Conservation (phyloP, 345 rosid genomes). For the Erucastrum elatum region DNA sequence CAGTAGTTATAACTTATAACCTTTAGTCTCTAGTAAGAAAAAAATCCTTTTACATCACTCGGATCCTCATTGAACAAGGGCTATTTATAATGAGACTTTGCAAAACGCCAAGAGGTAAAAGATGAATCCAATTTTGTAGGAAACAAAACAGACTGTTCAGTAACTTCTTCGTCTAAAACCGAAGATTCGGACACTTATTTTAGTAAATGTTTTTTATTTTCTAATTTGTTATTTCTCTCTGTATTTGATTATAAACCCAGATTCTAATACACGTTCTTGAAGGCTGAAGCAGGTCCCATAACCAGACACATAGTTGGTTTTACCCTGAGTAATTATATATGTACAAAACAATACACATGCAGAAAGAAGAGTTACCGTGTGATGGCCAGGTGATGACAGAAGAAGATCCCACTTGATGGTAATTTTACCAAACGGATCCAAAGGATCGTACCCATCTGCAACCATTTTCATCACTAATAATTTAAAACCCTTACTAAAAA, state of each 20-base stretch:
- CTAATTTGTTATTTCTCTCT: not conserved
- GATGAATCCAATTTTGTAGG: slow-evolving; percentile 21
- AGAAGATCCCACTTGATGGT: slow-evolving; percentile 88
- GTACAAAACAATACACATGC: not conserved
- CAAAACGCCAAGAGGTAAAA: not conserved
- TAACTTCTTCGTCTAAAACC: slow-evolving; percentile 21
- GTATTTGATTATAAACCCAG: slow-evolving; percentile 31
- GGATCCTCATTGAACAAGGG: not conserved
- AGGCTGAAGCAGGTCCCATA: slow-evolving; percentile 12
- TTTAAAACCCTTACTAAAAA: not conserved
- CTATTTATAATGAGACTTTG: not conserved
- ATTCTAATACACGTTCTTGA: slow-evolving; percentile 7
- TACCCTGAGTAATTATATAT: too few relatives aligned
- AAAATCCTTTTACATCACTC: not conserved
- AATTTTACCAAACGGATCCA: slow-evolving; percentile 77
- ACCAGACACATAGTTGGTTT: not conserved
- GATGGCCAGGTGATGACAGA: slow-evolving; percentile 36
- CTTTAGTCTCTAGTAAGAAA: not conserved
- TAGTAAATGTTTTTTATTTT: not conserved
- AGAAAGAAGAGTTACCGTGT: slow-evolving; percentile 46
- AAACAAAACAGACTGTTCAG: slow-evolving; percentile 23
- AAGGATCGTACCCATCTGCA: slow-evolving; percentile 83
- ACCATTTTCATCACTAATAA: not conserved
- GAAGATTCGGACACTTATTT: slow-evolving; percentile 28
- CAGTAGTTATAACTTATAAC: not conserved